Conservation (phyloP, 2,329 filamentous ascomycete genomes). For the Diaporthe sp. region DNA sequence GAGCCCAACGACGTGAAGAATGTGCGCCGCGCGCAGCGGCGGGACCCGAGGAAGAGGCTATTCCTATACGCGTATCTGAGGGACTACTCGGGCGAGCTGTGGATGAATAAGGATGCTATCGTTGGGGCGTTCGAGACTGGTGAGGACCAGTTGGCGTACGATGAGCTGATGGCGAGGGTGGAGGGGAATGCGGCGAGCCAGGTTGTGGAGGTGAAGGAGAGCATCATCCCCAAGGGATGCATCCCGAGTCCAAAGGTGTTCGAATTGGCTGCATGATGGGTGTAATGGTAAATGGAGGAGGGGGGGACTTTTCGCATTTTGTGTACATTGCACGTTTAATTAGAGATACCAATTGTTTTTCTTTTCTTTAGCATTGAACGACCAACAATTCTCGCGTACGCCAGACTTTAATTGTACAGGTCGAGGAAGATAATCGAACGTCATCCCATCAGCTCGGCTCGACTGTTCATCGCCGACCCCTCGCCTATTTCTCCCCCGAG, state of each 20-base stretch:
- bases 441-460: background rate
- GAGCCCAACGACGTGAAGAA: constrained; percentile 39
- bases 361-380: background rate
- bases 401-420: background rate
- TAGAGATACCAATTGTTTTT: constrained; percentile 21
- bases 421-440: background rate
- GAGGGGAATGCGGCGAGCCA: constrained; percentile 12
- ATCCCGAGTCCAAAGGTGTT: background rate
- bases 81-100: constrained; percentile 39
- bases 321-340: background rate
- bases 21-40: constrained; percentile 34
- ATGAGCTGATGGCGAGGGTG: constrained; percentile 23
- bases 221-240: background rate
- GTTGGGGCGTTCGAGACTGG: constrained; percentile 32
- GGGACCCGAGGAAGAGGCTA: constrained; percentile 29
- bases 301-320: background rate
- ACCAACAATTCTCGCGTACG: background rate
- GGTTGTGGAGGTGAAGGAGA: background rate
- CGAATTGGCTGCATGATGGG: constrained; percentile 12
- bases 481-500: constrained; percentile 18
- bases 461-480: background rate
- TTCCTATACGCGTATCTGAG: constrained; percentile 37
- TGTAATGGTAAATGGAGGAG: background rate
- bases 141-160: constrained; percentile 35
- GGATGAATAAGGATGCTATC: constrained; percentile 40